Conservation (phyloP, 1,284 basidiomycete genomes). For the Amylostereum chailletii region DNA sequence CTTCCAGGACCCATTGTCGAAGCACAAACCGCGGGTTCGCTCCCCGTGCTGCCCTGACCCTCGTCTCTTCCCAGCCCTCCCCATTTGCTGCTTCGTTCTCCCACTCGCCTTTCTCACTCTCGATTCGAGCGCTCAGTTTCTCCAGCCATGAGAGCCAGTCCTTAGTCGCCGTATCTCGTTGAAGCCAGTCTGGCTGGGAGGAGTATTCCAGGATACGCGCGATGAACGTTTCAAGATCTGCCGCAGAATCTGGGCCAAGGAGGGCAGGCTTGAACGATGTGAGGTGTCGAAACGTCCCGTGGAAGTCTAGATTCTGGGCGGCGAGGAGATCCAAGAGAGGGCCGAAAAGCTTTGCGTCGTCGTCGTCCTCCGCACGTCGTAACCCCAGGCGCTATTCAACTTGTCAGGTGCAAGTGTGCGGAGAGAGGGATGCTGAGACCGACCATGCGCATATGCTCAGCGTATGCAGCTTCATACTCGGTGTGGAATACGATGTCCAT, state of each 20-base stretch:
- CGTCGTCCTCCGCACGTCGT: slow-evolving; percentile 38
- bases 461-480: slow-evolving; percentile 53
- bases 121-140: slow-evolving; percentile 54
- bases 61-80: slow-evolving; percentile 26
- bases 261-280: slow-evolving; percentile 53
- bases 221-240: slow-evolving; percentile 31
- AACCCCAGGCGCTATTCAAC: slow-evolving; percentile 64
- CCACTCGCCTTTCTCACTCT: slow-evolving; percentile 40
- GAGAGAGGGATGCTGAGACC: slow-evolving; percentile 4
- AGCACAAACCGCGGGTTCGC: slow-evolving; percentile 86
- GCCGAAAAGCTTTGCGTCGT: slow-evolving; percentile 51
- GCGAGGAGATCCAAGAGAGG: slow-evolving; percentile 68
- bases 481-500: slow-evolving; percentile 50
- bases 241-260: slow-evolving; percentile 7
- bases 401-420: background rate
- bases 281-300: slow-evolving; percentile 70
- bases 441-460: slow-evolving; percentile 59
- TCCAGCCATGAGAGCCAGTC: slow-evolving; percentile 66
- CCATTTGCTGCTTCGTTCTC: slow-evolving; percentile 19
- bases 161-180: slow-evolving; percentile 31
- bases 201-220: slow-evolving; percentile 38
- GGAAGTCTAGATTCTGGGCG: slow-evolving; percentile 71
- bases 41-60: slow-evolving; percentile 35
- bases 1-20: slow-evolving; percentile 90
- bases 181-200: slow-evolving; percentile 33